Evolutionary conservation across 148 eudicot genomes (phyloP).

Genomic region (Chenopodium quinoa): DNA sequence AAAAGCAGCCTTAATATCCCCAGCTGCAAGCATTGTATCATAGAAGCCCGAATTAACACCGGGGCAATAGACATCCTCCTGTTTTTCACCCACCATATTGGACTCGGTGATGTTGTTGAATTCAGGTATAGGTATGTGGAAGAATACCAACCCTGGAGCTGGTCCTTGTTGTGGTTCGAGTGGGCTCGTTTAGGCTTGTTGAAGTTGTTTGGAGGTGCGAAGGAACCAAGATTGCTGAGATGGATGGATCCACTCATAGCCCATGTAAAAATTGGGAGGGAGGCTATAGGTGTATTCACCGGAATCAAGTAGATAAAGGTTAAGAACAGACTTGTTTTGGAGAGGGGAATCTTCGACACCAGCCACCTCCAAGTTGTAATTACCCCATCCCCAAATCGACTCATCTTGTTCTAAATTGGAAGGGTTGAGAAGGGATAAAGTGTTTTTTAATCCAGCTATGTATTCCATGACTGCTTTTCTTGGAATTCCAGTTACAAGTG

Average conservation of each 20-base stretch:
- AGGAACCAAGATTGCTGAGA: slow-evolving; percentile 69
- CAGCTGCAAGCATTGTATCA: slow-evolving; percentile 50
- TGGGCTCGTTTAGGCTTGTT: slow-evolving; percentile 33
- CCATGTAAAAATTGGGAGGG: slow-evolving; percentile 36
- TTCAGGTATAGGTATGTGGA: slow-evolving; percentile 71
- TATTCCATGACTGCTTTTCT: slow-evolving; percentile 56
- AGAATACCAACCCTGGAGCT: slow-evolving; percentile 62
- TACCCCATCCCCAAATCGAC: slow-evolving; percentile 58
- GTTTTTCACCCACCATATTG: slow-evolving; percentile 52
- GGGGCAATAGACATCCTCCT: slow-evolving; percentile 56
- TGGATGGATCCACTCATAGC: slow-evolving; percentile 68
- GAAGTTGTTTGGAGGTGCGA: slow-evolving; percentile 45
- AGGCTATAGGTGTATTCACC: slow-evolving; percentile 50
- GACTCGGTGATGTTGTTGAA: slow-evolving; percentile 44
- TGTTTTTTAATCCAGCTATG: slow-evolving; percentile 49
- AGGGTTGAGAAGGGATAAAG: slow-evolving; percentile 50
- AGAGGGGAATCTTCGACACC: slow-evolving; percentile 44
- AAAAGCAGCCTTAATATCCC: slow-evolving; percentile 64
- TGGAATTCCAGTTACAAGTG: slow-evolving; percentile 31
- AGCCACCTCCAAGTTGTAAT: slow-evolving; percentile 60
- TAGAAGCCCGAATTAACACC: slow-evolving; percentile 61
- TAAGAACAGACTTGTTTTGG: slow-evolving; percentile 54
- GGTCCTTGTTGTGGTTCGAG: slow-evolving; percentile 36
- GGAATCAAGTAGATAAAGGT: slow-evolving; percentile 60
- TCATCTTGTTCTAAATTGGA: slow-evolving; percentile 23